Conservation (phyloP, 805 yeast species). For the Teunomyces cretensis region DNA sequence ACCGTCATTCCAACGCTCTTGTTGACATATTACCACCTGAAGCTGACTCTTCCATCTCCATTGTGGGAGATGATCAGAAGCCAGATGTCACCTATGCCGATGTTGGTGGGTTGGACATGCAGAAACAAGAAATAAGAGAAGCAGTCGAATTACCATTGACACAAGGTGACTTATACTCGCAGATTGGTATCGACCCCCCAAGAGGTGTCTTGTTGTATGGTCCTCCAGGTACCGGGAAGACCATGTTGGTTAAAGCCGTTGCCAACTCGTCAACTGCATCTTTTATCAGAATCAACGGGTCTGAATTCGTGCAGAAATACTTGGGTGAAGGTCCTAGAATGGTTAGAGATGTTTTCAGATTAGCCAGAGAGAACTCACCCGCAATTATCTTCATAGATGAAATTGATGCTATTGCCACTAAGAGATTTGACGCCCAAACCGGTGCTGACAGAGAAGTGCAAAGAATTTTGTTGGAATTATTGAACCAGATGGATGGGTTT, state of each 20-base stretch:
- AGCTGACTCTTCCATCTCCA: constrained; percentile 94
- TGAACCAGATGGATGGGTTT: constrained; percentile 99
- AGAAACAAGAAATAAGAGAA: constrained; percentile 97
- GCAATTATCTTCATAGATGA: constrained; percentile 97
- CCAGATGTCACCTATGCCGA: constrained; percentile 94
- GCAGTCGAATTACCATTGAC: constrained; percentile 96
- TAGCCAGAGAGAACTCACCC: constrained; percentile 97
- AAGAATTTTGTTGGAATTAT: constrained; percentile 90
- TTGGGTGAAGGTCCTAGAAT: constrained; percentile 99
- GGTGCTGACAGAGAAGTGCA: constrained; percentile 99
- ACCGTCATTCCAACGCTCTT: constrained; percentile 96
- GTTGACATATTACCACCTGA: constrained; percentile 98
- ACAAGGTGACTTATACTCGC: constrained; percentile 93
- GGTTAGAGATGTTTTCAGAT: constrained; percentile 97
- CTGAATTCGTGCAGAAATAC: constrained; percentile 97
- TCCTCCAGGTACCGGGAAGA: constrained; percentile 99
- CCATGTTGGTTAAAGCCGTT: constrained; percentile 98
- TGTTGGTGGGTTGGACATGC: constrained; percentile 99
- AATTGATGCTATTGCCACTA: constrained; percentile 98
- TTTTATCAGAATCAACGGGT: constrained; percentile 94
- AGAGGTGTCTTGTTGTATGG: constrained; percentile 96
- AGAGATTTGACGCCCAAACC: constrained; percentile 98
- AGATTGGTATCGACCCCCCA: constrained; percentile 98
- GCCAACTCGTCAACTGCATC: constrained; percentile 96
- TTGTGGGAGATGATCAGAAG: constrained; percentile 90